Conservation (phyloP, 140 eudicot genomes). For the Cichorium intybus region DNA sequence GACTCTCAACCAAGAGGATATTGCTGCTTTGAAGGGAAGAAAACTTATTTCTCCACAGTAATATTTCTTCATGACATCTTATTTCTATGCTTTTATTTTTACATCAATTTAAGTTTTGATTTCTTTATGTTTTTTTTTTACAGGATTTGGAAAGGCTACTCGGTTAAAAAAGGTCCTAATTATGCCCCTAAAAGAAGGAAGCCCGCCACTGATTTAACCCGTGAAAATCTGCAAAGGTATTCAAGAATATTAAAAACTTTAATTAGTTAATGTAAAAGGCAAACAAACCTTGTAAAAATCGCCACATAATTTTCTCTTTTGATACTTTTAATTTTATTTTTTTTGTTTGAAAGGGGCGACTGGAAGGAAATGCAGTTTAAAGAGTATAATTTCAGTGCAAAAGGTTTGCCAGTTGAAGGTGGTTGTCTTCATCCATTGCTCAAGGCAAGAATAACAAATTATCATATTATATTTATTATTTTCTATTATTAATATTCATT, state of each 20-base stretch:
- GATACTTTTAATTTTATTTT: neutral
- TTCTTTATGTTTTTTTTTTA: constrained; percentile 12
- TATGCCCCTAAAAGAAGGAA: constrained; percentile 88
- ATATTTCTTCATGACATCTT: constrained; percentile 17
- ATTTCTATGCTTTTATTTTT: neutral
- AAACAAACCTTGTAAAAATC: neutral
- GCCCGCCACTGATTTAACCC: constrained; percentile 85
- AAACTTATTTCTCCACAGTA: constrained; percentile 78
- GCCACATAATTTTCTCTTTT: neutral
- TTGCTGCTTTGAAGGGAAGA: constrained; percentile 74
- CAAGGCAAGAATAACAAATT: constrained; percentile 54
- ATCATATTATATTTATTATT: neutral
- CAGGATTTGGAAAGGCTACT: constrained; percentile 89
- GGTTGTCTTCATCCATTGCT: constrained; percentile 90
- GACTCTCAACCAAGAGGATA: constrained; percentile 51
- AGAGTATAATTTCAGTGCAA: constrained; percentile 87
- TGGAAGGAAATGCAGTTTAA: constrained; percentile 89
- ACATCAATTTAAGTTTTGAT: constrained; percentile 12
- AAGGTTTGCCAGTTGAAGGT: constrained; percentile 83
- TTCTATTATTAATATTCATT: neutral
- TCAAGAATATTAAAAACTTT: neutral
- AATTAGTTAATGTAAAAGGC: neutral
- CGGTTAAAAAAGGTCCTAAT: constrained; percentile 81
- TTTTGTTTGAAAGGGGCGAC: constrained; percentile 60
- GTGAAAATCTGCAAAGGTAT: constrained; percentile 80